Evolutionary conservation across 2,329 filamentous ascomycete genomes (phyloP).

Genomic region (Fusarium solani-melongenae): DNA sequence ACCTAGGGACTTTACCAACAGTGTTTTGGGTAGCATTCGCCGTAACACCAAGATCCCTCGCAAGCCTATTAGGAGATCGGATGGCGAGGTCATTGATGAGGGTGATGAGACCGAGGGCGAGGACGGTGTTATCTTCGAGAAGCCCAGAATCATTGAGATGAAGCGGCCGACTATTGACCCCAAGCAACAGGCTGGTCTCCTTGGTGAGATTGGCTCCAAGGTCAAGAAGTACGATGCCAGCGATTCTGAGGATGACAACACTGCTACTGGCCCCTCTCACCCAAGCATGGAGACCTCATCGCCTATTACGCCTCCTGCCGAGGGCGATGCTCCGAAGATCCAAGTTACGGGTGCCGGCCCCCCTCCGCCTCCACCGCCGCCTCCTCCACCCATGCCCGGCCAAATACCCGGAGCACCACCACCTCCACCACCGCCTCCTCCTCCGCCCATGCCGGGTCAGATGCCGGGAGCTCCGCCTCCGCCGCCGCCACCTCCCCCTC

Average conservation of each 20-base stretch:
- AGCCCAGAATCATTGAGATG: conserved; percentile 82
- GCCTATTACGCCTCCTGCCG: conserved; percentile 73
- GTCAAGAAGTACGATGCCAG: conserved; percentile 79
- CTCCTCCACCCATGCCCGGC: conserved; percentile 60
- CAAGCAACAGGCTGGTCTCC: conserved; percentile 74
- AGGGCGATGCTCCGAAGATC: conserved; percentile 69
- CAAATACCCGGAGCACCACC: conserved; percentile 49
- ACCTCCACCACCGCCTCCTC: conserved; percentile 17
- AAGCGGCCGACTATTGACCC: conserved; percentile 74
- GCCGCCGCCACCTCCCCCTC: conserved; percentile 44
- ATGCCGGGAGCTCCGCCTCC: conserved; percentile 38
- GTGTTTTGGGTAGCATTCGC: conserved; percentile 78
- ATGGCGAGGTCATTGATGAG: conserved; percentile 60
- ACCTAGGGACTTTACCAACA: conserved; percentile 74
- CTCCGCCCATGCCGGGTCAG: background rate
- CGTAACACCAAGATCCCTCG: conserved; percentile 68
- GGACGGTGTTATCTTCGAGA: conserved; percentile 73
- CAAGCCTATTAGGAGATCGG: conserved; percentile 59
- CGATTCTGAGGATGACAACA: conserved; percentile 76
- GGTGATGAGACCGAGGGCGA: conserved; percentile 62
- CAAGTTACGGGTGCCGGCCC: conserved; percentile 62
- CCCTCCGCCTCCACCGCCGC: conserved; percentile 56
- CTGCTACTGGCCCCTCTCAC: conserved; percentile 80
- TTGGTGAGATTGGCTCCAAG: conserved; percentile 78
- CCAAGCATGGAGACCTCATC: conserved; percentile 78